phyloP scores from a whole-genome alignment of 1,139 yeast species.

The Candida gigantensis region DNA sequence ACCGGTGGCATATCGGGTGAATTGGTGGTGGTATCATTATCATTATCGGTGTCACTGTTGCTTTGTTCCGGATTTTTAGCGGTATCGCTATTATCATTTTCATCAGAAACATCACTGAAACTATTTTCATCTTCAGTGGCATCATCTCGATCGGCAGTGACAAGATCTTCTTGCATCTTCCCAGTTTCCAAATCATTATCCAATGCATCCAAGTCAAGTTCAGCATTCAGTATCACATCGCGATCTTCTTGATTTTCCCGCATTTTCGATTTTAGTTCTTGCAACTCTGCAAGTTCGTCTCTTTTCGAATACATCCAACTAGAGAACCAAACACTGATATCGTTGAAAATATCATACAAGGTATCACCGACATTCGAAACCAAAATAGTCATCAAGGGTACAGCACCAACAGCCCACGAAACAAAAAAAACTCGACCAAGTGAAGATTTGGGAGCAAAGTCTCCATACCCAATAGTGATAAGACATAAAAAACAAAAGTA shows the following conservation, averaged over 20 bases:
- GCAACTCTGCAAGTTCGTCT: constrained; percentile 10
- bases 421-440: constrained; percentile 76
- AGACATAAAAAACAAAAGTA: constrained; percentile 77
- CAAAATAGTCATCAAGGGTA: constrained; percentile 83
- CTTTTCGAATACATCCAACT: constrained; percentile 14
- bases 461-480: constrained; percentile 85
- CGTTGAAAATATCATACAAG: constrained; percentile 38
- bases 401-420: constrained; percentile 77
- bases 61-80: no score
- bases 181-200: constrained; percentile 11
- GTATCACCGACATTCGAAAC: constrained; percentile 73
- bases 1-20: no score
- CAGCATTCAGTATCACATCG: no score
- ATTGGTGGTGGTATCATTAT: no score
- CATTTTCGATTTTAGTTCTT: constrained; percentile 9
- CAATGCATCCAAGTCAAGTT: no score
- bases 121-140: no score
- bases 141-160: no score
- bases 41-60: no score
- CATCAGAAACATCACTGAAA: no score
- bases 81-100: no score
- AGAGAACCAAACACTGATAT: constrained; percentile 18
- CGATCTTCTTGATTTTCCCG: constrained; percentile 19
- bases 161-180: constrained; percentile 6
- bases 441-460: constrained; percentile 58